Percentiles rank a stretch among this genome's conserved stretches.
phyloP scores from a whole-genome alignment of 2,329 filamentous ascomycete genomes.

The Aspergillus sp. region DNA sequence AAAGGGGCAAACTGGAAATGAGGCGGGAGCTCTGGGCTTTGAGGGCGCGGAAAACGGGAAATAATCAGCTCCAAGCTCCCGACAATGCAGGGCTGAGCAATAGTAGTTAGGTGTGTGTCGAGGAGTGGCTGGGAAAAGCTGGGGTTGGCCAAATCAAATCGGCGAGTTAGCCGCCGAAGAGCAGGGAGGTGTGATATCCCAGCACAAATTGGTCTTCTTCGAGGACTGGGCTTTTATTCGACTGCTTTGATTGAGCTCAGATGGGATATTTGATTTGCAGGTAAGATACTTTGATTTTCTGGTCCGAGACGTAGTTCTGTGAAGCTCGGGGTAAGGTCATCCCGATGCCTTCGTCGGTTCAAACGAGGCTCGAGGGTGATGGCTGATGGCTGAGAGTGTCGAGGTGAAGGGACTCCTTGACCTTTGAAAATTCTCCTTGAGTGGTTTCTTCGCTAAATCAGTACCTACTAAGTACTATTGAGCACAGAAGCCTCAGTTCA shows the following conservation, averaged over 20 bases:
- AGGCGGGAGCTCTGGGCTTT: constrained; percentile 1
- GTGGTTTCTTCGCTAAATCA: no score
- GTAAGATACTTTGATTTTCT: neutral
- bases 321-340: no score
- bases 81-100: constrained; percentile 24
- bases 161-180: constrained; percentile 16
- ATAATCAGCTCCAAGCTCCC: constrained; percentile 15
- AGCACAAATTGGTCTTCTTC: neutral
- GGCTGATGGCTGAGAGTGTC: no score
- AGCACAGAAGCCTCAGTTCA: neutral
- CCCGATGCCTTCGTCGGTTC: no score
- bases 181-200: constrained; percentile 16
- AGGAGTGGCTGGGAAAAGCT: constrained; percentile 17
- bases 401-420: no score
- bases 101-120: constrained; percentile 1
- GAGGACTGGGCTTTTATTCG: neutral
- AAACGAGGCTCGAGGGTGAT: no score
- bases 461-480: no score
- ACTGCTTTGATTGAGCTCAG: neutral
- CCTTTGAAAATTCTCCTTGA: no score
- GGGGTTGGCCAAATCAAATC: constrained; percentile 14
- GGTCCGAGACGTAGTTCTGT: no score
- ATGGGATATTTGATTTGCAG: neutral
- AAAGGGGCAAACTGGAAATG: constrained; percentile 13
- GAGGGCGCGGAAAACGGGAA: constrained; percentile 14